Base-by-base conservation (phyloP, 345 rosid species). In the Abelmoschus esculentus region DNA sequence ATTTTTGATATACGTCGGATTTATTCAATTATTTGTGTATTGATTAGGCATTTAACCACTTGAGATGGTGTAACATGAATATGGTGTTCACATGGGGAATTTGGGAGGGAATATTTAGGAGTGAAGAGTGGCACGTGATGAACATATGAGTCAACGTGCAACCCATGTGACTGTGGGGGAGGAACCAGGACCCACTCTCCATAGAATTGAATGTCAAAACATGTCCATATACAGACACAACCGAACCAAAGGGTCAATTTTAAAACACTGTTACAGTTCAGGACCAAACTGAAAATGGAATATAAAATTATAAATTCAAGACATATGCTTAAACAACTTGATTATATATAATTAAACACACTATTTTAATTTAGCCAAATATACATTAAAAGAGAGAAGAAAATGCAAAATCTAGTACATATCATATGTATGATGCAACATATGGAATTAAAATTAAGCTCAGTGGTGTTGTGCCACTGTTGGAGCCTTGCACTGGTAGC, bases 401-500 rank as follows among this genome's bases (percentile, higher is more conserved):
- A 66, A 26, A 56, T 64, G 59, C 42, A 66, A 80, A 76, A 77
- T 78, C 80, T 75, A 83, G 70, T 89, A 85, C 88, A 84, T 83
- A 84, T 77, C 84, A 83, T 86, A 83, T 82, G 80, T 82, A 85
- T 86, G 82, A 79, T 81, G 81, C 90, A 86, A 49, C 6, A 81
- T 74, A 79, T 80, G 46, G 65, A 59, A 31, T 13, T 74, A 18
- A 49, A 49, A 13, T 42, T 18, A 34, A 26, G 70, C 42, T 85
- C 82, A 85, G 77, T 64, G 87, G 29, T 71, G 84, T 19, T 73
- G 87, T 5, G 78, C 84, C 0, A 95, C 77, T 7, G 67, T 31
- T 2, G 93, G 84, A 7, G 98, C 78, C 73, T 95, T 90, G 88
- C 99, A 95, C 70, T 95, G 99, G 77, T 95, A 95, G 83, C 99